A percentile compares a stretch with the other conserved stretches of the same genome.
These are phyloP conservation scores for Monotropa hypopitys DNA, from an alignment of 179 eudicot genomes.

Conservation along the genomic window DNA sequence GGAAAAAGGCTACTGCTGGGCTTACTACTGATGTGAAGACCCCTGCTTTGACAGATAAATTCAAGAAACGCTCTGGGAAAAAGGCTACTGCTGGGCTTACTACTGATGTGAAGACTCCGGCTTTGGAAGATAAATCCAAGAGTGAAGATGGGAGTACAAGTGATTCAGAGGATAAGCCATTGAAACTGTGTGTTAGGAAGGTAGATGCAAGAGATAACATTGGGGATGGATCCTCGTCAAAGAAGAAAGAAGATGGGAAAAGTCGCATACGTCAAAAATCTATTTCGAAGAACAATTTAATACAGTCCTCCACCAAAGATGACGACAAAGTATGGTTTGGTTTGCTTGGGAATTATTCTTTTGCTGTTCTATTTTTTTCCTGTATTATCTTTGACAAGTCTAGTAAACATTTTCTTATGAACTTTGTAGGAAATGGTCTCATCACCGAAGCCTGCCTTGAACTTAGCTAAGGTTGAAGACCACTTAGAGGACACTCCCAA, in stretches of 20 bases:
- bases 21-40: constrained; percentile 24
- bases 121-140: constrained; percentile 21
- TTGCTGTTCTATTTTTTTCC: background rate
- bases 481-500: background rate
- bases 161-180: constrained; percentile 23
- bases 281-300: constrained; percentile 21
- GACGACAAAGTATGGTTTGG: constrained; percentile 29
- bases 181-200: constrained; percentile 21
- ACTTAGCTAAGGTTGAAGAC: constrained; percentile 33
- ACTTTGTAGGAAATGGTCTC: constrained; percentile 30
- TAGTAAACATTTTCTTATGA: background rate
- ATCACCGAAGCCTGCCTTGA: constrained; percentile 33
- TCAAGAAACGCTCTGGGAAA: constrained; percentile 5
- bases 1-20: constrained; percentile 23
- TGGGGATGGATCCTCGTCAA: constrained; percentile 22
- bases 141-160: constrained; percentile 26
- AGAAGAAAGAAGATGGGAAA: constrained; percentile 28
- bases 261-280: constrained; percentile 33
- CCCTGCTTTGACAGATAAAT: constrained; percentile 19
- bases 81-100: constrained; percentile 13
- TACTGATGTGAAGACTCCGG: constrained; percentile 25
- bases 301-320: constrained; percentile 23
- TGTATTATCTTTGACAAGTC: background rate
- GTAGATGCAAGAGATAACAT: constrained; percentile 8
- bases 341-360: background rate